Conservation (phyloP, 495 filamentous ascomycete genomes). For the Penicillium arizonense region DNA sequence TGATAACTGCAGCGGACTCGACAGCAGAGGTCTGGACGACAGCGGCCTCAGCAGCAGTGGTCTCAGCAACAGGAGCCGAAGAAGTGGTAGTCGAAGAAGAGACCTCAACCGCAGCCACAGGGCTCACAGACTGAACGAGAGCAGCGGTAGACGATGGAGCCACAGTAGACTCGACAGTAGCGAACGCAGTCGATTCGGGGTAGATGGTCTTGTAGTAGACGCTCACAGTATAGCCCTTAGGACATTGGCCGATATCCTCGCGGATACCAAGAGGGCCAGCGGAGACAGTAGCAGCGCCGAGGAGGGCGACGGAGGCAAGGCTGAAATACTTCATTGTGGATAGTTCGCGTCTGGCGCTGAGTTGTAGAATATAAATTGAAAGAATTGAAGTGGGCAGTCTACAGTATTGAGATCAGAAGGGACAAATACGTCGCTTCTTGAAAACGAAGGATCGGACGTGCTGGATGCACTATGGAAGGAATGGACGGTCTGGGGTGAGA, state of each 20-base stretch:
- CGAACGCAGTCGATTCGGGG: background rate
- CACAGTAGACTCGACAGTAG: constrained; percentile 10
- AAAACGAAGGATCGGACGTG: constrained; percentile 23
- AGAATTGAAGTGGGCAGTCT: background rate
- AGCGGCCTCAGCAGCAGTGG: constrained; percentile 13
- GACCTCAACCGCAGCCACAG: background rate
- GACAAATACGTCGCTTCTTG: background rate
- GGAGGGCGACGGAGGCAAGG: constrained; percentile 28
- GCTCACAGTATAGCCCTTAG: constrained; percentile 27
- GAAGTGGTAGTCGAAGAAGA: constrained; percentile 2
- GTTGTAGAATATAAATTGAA: constrained; percentile 1
- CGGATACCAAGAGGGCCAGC: constrained; percentile 20
- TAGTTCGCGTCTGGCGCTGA: background rate
- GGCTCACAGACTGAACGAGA: background rate
- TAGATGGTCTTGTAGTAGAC: constrained; percentile 11
- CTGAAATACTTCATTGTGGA: constrained; percentile 35
- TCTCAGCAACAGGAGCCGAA: constrained; percentile 5
- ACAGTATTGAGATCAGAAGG: background rate
- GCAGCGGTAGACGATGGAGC: background rate
- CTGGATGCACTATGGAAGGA: constrained; percentile 24
- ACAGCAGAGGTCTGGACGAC: constrained; percentile 7
- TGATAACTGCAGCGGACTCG: background rate
- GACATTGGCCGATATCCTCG: constrained; percentile 24
- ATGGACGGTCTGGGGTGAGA: constrained; percentile 37
- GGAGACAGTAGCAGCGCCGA: constrained; percentile 32